Percentiles rank a stretch among this genome's conserved stretches.
Evolutionary conservation across 1,139 yeast genomes (phyloP).

Genomic region (Suhomyces panamericanus): DNA sequence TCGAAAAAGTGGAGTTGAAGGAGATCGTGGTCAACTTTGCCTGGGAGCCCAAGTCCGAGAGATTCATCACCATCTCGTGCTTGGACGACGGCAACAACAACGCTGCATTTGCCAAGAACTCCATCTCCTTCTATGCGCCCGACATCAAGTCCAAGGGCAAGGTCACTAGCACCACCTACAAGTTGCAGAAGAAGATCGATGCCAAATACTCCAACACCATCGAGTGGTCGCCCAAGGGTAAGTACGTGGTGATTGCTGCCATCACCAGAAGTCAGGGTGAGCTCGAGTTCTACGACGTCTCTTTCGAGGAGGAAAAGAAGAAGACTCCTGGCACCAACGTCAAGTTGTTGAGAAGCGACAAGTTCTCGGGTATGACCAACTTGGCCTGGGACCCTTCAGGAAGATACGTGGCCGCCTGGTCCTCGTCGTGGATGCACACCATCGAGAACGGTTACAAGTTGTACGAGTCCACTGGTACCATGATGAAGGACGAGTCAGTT

Average conservation of each 20-base stretch:
- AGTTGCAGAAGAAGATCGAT: slow-evolving; percentile 47
- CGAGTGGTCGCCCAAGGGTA: slow-evolving; percentile 91
- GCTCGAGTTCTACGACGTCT: slow-evolving; percentile 79
- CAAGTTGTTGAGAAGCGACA: slow-evolving; percentile 62
- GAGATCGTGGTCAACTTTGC: slow-evolving; percentile 86
- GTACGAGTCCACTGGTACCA: slow-evolving; percentile 79
- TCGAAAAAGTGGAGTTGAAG: slow-evolving; percentile 89
- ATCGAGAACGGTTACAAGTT: slow-evolving; percentile 90
- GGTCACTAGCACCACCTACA: slow-evolving; percentile 33
- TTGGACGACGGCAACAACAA: slow-evolving; percentile 62
- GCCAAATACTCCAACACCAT: slow-evolving; percentile 74
- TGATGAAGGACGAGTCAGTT: slow-evolving; percentile 70
- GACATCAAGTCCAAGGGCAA: slow-evolving; percentile 44
- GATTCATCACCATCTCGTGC: slow-evolving; percentile 78
- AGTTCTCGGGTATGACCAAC: slow-evolving; percentile 78
- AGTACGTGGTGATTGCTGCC: slow-evolving; percentile 80
- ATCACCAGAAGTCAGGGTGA: slow-evolving; percentile 64
- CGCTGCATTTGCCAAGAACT: slow-evolving; percentile 70
- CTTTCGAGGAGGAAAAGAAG: slow-evolving; percentile 58
- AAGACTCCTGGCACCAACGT: slow-evolving; percentile 57
- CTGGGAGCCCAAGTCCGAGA: slow-evolving; percentile 94
- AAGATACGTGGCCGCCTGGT: slow-evolving; percentile 83
- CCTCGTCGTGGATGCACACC: slow-evolving; percentile 81
- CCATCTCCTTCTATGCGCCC: slow-evolving; percentile 78
- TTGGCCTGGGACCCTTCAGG: slow-evolving; percentile 97